Evolutionary conservation across 371 early-diverging fungal genomes (phyloP).

Genomic region (Funneliformis caledonium): DNA sequence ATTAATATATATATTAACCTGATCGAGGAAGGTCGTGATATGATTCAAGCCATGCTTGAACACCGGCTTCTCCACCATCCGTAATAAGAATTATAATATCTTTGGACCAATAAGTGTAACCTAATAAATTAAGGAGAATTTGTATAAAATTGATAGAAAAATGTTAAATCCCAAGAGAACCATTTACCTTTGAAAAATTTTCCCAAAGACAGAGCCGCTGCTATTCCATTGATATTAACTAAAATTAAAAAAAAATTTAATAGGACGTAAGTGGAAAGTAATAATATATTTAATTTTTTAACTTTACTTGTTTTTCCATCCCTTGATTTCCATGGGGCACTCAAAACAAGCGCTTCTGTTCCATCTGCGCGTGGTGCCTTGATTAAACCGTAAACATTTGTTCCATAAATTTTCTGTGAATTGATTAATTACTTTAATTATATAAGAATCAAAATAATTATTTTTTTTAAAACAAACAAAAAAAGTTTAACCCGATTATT

Average conservation of each 20-base stretch:
- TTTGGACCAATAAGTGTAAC: constrained; percentile 87
- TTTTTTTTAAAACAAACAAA: not conserved
- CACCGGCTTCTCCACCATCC: constrained; percentile 74
- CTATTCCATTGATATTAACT: constrained; percentile 80
- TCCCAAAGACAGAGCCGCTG: constrained; percentile 75
- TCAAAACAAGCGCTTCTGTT: constrained; percentile 80
- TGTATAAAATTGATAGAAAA: constrained; percentile 13
- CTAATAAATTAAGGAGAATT: constrained; percentile 47
- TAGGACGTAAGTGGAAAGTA: not conserved
- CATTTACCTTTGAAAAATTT: constrained; percentile 72
- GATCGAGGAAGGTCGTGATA: constrained; percentile 65
- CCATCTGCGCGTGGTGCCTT: constrained; percentile 88
- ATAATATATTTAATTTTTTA: not conserved
- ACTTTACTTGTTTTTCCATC: constrained; percentile 27
- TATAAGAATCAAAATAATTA: not conserved
- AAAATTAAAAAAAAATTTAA: constrained; percentile 1
- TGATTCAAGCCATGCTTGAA: constrained; percentile 88
- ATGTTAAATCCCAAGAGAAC: not conserved
- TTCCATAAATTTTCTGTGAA: constrained; percentile 48
- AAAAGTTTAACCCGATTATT: not conserved
- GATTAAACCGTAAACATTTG: constrained; percentile 85
- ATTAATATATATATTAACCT: not conserved
- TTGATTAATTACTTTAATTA: not conserved
- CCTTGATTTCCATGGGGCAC: constrained; percentile 40
- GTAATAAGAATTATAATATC: constrained; percentile 88